Percentiles rank a stretch among this genome's conserved stretches.
Evolutionary conservation across 805 yeast genomes (phyloP).

Genomic region (Metschnikowia gelsemii): DNA sequence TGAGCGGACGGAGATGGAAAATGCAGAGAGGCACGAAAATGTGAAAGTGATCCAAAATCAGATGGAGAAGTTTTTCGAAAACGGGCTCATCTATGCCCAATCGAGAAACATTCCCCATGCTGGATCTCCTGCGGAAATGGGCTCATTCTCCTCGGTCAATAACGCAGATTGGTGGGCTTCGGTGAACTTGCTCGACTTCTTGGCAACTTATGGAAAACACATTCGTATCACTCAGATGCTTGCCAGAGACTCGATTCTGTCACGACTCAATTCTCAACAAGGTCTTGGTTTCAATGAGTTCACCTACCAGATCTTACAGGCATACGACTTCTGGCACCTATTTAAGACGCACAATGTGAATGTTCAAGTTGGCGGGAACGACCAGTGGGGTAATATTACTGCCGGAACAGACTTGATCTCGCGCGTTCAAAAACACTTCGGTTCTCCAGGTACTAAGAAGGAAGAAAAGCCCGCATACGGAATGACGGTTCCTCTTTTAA

Average conservation of each 20-base stretch:
- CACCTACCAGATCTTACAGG: conserved; percentile 89
- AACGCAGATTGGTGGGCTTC: conserved; percentile 86
- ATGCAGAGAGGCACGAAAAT: conserved; percentile 52
- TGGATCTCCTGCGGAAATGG: conserved; percentile 24
- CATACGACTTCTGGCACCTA: conserved; percentile 87
- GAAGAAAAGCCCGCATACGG: conserved; percentile 51
- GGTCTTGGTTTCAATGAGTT: conserved; percentile 95
- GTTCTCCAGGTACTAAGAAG: neutral
- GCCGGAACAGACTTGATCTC: conserved; percentile 90
- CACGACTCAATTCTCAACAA: conserved; percentile 61
- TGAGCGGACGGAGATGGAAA: conserved; percentile 65
- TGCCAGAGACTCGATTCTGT: conserved; percentile 81
- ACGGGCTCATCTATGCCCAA: conserved; percentile 62
- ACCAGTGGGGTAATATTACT: conserved; percentile 97
- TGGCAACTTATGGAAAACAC: conserved; percentile 71
- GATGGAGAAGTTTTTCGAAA: conserved; percentile 55
- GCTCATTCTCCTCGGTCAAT: conserved; percentile 50
- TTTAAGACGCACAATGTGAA: conserved; percentile 56
- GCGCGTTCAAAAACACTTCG: conserved; percentile 41
- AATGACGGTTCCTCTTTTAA: conserved; percentile 83
- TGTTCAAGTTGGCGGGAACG: conserved; percentile 92
- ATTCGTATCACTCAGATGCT: conserved; percentile 86
- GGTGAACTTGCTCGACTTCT: conserved; percentile 71
- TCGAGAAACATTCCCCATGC: conserved; percentile 42
- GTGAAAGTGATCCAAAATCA: conserved; percentile 60